phyloP scores from a whole-genome alignment of 2,329 filamentous ascomycete genomes.

The Phaeoacremonium minimum region DNA sequence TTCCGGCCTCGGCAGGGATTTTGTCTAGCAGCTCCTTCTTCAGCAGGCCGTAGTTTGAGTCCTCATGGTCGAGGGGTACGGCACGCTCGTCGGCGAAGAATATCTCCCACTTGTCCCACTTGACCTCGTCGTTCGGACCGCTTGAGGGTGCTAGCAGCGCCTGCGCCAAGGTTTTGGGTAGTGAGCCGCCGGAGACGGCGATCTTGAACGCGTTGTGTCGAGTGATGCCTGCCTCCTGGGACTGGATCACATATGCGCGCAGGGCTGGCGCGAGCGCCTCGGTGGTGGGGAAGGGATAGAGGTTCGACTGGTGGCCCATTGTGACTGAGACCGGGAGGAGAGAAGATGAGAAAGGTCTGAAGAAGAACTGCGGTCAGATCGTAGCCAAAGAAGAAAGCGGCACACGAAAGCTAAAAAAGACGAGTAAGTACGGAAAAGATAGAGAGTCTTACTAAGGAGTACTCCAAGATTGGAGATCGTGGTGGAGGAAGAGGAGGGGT shows the following conservation, averaged over 20 bases:
- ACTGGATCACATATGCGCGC: conserved; percentile 76
- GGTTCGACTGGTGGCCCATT: conserved; percentile 60
- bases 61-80: conserved; percentile 83
- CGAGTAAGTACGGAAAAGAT: too few species aligned
- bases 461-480: too few species aligned
- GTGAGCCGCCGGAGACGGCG: conserved; percentile 87
- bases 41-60: conserved; percentile 90
- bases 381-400: too few species aligned
- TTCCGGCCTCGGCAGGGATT: conserved; percentile 63
- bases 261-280: conserved; percentile 71
- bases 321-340: conserved; percentile 19
- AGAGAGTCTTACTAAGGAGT: too few species aligned
- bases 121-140: conserved; percentile 56
- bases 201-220: conserved; percentile 87
- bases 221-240: conserved; percentile 72
- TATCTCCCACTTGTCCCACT: conserved; percentile 90
- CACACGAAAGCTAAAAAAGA: too few species aligned
- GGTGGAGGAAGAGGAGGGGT: too few species aligned
- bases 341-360: conserved; percentile 7
- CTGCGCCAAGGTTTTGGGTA: conserved; percentile 82
- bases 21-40: conserved; percentile 87
- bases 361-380: too few species aligned
- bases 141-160: conserved; percentile 63
- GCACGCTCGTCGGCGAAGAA: conserved; percentile 98
- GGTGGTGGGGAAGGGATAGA: conserved; percentile 74